Evolutionary conservation across 108 stramenopile genomes (phyloP).

Genomic region (Mediolabrus comicus): DNA sequence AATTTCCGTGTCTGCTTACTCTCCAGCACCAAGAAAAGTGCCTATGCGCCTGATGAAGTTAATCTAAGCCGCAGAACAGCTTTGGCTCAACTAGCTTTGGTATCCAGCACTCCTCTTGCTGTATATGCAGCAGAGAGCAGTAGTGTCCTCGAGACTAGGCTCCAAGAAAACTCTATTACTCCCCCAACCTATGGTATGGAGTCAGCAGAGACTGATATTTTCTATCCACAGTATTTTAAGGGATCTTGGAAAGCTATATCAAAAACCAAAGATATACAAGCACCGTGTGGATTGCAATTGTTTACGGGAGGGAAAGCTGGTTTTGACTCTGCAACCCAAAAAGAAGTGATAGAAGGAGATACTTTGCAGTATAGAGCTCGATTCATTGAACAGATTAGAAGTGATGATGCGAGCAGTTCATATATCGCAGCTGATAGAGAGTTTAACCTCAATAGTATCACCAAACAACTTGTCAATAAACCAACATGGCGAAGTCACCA

Average conservation of each 20-base stretch:
- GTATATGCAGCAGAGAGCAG: neutral
- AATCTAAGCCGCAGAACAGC: neutral
- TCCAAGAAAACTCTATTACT: neutral
- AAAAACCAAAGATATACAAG: conserved; percentile 51
- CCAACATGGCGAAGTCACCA: too few species aligned
- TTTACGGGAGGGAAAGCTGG: conserved; percentile 73
- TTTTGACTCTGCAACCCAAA: conserved; percentile 35
- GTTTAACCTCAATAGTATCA: conserved; percentile 80
- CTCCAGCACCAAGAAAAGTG: neutral
- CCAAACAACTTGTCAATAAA: too few species aligned
- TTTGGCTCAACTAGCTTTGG: neutral
- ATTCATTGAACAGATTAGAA: conserved; percentile 36
- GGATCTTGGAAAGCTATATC: conserved; percentile 66
- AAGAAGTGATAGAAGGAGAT: conserved; percentile 47
- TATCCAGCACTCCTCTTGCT: neutral
- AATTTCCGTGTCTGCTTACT: neutral
- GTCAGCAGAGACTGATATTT: conserved; percentile 48
- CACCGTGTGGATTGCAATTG: conserved; percentile 72
- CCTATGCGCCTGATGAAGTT: neutral
- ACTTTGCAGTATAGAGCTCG: conserved; percentile 60
- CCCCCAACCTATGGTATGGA: conserved; percentile 74
- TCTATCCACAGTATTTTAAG: conserved; percentile 64
- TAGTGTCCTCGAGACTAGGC: neutral
- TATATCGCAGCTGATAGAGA: conserved; percentile 78
- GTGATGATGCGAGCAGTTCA: neutral